Base-by-base conservation (phyloP, 352 stramenopile genomes). In the Phytophthora pisi region DNA sequence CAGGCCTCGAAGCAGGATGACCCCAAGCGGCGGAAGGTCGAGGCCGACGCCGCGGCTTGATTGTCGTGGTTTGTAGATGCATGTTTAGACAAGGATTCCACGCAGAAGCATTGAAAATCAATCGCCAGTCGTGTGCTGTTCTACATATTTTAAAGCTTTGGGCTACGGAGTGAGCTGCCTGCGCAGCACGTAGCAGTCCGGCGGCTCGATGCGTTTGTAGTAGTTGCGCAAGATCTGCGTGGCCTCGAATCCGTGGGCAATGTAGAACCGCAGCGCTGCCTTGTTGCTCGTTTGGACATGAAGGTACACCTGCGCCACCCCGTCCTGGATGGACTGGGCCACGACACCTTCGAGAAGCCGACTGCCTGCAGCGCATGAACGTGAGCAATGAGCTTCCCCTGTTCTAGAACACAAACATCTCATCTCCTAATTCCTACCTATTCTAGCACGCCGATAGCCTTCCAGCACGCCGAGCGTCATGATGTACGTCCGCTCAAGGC, bases 251-350 rank as follows among this genome's bases (percentile, higher is more conserved):
- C 87, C 92, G 58, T 91, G 82, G 38, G 81, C 70, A 7, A 57
- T 73, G 69, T 99, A 99, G 78, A 99, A 99, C 13, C 81, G 71
- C 18, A 98, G 89, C 11, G 95, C 96, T 46, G 89, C 91, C 1
- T 74, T 66, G 70, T 99, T 99, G 52, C 72, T 97, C 5, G 94
- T 97, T 81, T 98, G 95, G 8, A 98, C 93, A 68, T 98, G 93
- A 24, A 98, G 72, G 66, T 91, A 93, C 26, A 92, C 71, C 49
- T 90, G 74, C 54, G 77, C 66, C n/a, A 89, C 72, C 46, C 70
- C 63, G 47, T 84, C 68, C n/a, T 61, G 46, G 16, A 56, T 28
- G 0, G 78, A 82, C 47, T 82, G 69, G 1, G 53, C 57, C 10
- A 89, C 70, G 10, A 86, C 68, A 43, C 61, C 70, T 64, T 81